Conservation (phyloP, 2,329 filamentous ascomycete genomes). For the Bipolaris sorokiniana region DNA sequence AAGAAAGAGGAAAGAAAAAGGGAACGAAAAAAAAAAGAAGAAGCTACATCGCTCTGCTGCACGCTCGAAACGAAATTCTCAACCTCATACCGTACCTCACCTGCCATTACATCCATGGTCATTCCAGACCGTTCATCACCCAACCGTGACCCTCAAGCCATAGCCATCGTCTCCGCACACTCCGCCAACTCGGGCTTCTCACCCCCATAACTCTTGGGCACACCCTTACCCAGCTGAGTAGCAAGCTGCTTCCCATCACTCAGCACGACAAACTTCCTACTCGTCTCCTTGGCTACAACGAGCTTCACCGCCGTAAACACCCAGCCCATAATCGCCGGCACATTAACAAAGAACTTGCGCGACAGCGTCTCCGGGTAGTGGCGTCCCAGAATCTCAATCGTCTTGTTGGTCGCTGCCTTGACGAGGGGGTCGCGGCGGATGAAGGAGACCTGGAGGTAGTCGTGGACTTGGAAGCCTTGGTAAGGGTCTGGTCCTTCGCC, state of each 20-base stretch:
- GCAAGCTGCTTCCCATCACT: conserved; percentile 70
- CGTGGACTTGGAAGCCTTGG: conserved; percentile 90
- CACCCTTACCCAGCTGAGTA: conserved; percentile 66
- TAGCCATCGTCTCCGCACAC: conserved; percentile 50
- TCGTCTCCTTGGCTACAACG: conserved; percentile 56
- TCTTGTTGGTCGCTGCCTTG: conserved; percentile 77
- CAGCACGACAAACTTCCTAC: conserved; percentile 57
- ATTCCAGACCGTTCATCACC: not conserved
- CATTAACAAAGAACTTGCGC: conserved; percentile 96
- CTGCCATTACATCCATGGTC: conserved; percentile 25
- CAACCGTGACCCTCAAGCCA: conserved; percentile 22
- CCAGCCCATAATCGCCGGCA: conserved; percentile 90
- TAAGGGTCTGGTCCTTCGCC: conserved; percentile 74
- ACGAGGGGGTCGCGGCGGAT: conserved; percentile 78
- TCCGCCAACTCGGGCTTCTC: conserved; percentile 62
- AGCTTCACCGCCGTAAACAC: conserved; percentile 57
- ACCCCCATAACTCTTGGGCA: conserved; percentile 83
- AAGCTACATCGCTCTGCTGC: not conserved
- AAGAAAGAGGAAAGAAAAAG: not conserved
- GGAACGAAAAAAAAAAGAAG: not conserved
- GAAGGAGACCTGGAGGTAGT: conserved; percentile 89
- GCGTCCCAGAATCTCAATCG: conserved; percentile 78
- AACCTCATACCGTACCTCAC: no score
- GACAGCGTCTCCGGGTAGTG: conserved; percentile 89
- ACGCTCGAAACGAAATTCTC: not conserved